phyloP scores from a whole-genome alignment of 169 alveolate species.

The Besnoitia besnoiti region DNA sequence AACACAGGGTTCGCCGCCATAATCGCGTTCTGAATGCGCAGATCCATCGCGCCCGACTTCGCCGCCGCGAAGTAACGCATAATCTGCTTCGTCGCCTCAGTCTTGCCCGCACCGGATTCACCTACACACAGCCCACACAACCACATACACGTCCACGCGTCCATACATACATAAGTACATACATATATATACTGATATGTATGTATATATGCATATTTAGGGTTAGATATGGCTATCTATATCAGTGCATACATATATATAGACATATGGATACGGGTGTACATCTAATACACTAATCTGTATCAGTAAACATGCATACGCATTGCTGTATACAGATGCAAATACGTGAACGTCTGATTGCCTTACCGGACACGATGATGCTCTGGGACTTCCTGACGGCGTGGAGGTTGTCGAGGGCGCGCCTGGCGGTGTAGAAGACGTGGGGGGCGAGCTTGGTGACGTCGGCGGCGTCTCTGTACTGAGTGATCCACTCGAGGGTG shows the following conservation, averaged over 20 bases:
- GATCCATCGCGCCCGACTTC: slow-evolving; percentile 66
- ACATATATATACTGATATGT: background rate
- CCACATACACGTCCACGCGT: background rate
- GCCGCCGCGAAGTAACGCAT: slow-evolving; percentile 73
- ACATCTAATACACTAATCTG: too few species aligned
- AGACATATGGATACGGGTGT: background rate
- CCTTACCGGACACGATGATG: slow-evolving; percentile 90
- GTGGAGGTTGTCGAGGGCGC: slow-evolving; percentile 88
- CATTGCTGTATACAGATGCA: too few species aligned
- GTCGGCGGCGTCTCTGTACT: slow-evolving; percentile 81
- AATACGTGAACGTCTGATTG: background rate
- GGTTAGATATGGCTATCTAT: background rate
- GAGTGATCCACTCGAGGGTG: slow-evolving; percentile 81
- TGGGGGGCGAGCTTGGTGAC: slow-evolving; percentile 86
- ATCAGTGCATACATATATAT: background rate
- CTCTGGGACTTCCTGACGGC: slow-evolving; percentile 89
- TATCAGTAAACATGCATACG: too few species aligned
- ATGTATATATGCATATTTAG: background rate
- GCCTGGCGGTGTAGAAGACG: slow-evolving; percentile 87
- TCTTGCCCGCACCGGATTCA: slow-evolving; percentile 99
- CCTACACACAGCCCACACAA: slow-evolving; percentile 80
- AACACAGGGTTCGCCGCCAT: slow-evolving; percentile 89
- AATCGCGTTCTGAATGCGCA: slow-evolving; percentile 77
- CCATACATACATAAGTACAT: background rate
- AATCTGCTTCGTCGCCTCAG: slow-evolving; percentile 93